Evolutionary conservation across 1,139 yeast species (phyloP), one percentile per base, ranked within the genome.

Genomic region (Yamadazyma mexicana): DNA sequence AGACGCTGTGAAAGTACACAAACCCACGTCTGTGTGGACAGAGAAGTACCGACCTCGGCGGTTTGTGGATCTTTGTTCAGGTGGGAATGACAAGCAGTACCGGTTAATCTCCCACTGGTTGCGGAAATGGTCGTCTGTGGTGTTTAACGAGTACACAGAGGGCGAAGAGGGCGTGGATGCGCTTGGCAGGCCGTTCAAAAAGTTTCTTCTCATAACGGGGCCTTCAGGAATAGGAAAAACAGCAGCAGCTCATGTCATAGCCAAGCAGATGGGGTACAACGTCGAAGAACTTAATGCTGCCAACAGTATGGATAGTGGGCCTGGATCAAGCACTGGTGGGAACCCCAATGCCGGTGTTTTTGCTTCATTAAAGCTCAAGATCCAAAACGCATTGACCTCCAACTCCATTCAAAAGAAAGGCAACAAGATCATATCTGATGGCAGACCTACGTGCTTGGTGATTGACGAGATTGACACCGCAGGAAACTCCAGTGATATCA

Each of bases 191-290:
- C 98, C 98, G 0, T 65, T 61, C n/a, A 73, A 73, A 40, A 84
- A 80, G 49, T 72, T 92, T 1, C 58, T 92, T 29, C 64, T 92
- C 35, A 75, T 92, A 3, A 88, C 85, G 56, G 98, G 98, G 0
- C 95, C 97, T 0, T 91, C 96, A 1, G 98, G 98, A 1, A 75
- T 87, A n/a, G 98, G 98, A 5, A 92, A 92, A 58, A 92, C 98
- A 0, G 80, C 95, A 0, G 83, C 89, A 3, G 89, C 94, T 0
- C 96, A 91, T 58, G 76, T 88, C 1, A 75, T 89, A 28, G 95
- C 96, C 4, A 75, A 73, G 37, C 96, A 87, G 48, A 77, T 87
- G 34, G 95, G 96, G 0, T 92, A 85, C 57, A 79, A 81, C 35
- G 77, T 87, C 0, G 75, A 86, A 51, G 98, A 92, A 55, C 74